Percentiles rank a stretch among this genome's conserved stretches.
Evolutionary conservation across 2,329 filamentous ascomycete genomes (phyloP).

Genomic region (Pseudomassariella vexata): DNA sequence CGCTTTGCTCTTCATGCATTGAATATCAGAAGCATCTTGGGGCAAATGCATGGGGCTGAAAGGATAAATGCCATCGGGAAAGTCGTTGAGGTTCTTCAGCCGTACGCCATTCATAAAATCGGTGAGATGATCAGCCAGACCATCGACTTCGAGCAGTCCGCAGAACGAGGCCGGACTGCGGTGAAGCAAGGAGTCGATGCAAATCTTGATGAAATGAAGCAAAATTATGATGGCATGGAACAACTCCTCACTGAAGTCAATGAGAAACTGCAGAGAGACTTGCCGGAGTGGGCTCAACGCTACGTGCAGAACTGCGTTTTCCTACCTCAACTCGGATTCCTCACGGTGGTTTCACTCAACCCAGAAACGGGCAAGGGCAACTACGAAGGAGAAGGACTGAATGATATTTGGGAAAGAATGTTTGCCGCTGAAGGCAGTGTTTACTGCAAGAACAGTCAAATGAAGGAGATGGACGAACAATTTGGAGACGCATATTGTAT

Average conservation of each 20-base stretch:
- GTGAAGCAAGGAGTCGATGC: slow-evolving; percentile 67
- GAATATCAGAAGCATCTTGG: slow-evolving; percentile 60
- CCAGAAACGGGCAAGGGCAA: slow-evolving; percentile 49
- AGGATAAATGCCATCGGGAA: slow-evolving; percentile 46
- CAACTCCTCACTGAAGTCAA: slow-evolving; percentile 65
- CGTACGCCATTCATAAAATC: slow-evolving; percentile 53
- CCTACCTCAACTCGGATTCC: slow-evolving; percentile 86
- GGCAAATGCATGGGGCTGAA: slow-evolving; percentile 49
- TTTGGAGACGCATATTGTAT: slow-evolving; percentile 80
- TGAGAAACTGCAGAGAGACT: slow-evolving; percentile 51
- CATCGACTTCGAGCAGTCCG: slow-evolving; percentile 75
- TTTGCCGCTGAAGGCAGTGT: slow-evolving; percentile 66
- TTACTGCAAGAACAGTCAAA: slow-evolving; percentile 83
- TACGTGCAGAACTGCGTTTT: slow-evolving; percentile 74
- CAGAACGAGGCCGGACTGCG: slow-evolving; percentile 63
- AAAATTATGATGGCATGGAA: slow-evolving; percentile 71
- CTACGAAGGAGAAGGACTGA: slow-evolving; percentile 55
- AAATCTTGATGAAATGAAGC: slow-evolving; percentile 72
- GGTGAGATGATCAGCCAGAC: slow-evolving; percentile 67
- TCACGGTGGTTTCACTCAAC: slow-evolving; percentile 67
- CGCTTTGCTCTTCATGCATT: slow-evolving; percentile 68
- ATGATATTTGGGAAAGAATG: slow-evolving; percentile 67
- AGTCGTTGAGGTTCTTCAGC: slow-evolving; percentile 56
- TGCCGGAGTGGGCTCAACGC: slow-evolving; percentile 53
- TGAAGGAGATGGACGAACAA: slow-evolving; percentile 73